Evolutionary conservation across 345 rosid genomes (phyloP), one percentile per base, ranked within the genome.

Genomic region (Citrus trifoliata): DNA sequence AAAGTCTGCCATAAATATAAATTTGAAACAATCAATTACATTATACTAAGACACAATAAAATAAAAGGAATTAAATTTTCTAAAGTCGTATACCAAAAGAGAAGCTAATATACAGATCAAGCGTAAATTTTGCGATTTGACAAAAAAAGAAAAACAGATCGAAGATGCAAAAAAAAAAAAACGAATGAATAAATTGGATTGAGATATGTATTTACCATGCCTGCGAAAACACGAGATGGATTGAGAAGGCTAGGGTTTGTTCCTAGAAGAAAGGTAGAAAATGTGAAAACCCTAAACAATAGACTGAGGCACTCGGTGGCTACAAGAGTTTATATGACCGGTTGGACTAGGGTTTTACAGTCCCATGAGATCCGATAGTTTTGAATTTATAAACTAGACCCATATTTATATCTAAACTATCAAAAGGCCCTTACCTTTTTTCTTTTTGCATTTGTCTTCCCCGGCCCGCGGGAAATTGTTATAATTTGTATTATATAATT

Each of bases 181-280:
- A 37, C 1, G n/a, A 32, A 33, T 22, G 10, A 65, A 76, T 8
- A 9, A 8, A 22, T 21, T 19, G 59, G 33, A n/a, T 0, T 30
- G 22, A 66, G 56, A 38, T 21, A 25, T 13, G n/a, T 4, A 24
- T 78, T 73, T 78, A 83, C 86, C 86, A 83, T 83, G 80, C 82
- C 74, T 38, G 75, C 77, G 35, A 59, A 7, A 42, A 10, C 55
- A 33, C 21, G 21, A 68, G 42, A 38, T 63, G 14, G 7, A 33
- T 10, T 10, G 58, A 40, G 71, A 51, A 18, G 4, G 27, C 13
- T 67, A 51, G 71, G 30, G 38, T 14, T 24, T 14, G 4, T 13
- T n/a, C 4, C 14, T 3, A 46, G 18, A 13, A 18, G 18, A 10
- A 62, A 56, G 58, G 16, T 19, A 24, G 3, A 12, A 46, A 64